These are phyloP conservation scores for Achaetomium macrosporum DNA, from an alignment of 2,329 filamentous ascomycete genomes.

Conservation along the genomic window DNA sequence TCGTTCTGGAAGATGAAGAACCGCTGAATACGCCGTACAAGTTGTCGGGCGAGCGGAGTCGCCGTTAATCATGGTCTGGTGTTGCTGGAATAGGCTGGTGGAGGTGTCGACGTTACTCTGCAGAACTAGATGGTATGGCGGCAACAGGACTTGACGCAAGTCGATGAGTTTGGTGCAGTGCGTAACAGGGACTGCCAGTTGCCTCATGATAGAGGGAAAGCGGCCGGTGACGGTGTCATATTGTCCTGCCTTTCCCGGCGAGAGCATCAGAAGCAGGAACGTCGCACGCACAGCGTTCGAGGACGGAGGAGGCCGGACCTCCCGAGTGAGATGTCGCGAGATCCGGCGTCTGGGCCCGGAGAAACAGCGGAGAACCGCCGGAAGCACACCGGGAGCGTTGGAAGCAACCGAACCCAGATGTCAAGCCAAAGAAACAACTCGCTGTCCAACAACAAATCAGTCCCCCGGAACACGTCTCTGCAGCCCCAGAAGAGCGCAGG, in stretches of 20 bases:
- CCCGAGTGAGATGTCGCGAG: no score
- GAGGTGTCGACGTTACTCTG: constrained; percentile 8
- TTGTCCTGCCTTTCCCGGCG: background rate
- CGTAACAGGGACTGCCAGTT: background rate
- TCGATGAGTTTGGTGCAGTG: constrained; percentile 1
- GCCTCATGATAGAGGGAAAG: no score
- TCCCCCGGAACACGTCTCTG: no score
- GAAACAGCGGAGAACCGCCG: no score
- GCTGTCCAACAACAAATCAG: no score
- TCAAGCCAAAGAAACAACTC: no score
- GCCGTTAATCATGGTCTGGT: background rate
- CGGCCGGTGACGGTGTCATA: background rate
- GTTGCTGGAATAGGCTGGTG: constrained; percentile 19
- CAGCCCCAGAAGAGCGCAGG: background rate
- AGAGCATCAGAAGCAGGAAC: no score
- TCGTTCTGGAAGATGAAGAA: background rate
- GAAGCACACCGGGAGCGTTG: no score
- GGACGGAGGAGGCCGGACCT: no score
- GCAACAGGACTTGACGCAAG: constrained; percentile 14
- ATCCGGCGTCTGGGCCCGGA: no score
- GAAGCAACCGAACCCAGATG: no score
- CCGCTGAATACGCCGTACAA: background rate
- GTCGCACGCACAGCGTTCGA: no score
- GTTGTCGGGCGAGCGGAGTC: background rate
- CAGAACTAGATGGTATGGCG: constrained; percentile 5